Percentiles rank a stretch among this genome's conserved stretches.
Conservation (phyloP, 2,329 filamentous ascomycete genomes). For the Ophiostoma sp. region DNA sequence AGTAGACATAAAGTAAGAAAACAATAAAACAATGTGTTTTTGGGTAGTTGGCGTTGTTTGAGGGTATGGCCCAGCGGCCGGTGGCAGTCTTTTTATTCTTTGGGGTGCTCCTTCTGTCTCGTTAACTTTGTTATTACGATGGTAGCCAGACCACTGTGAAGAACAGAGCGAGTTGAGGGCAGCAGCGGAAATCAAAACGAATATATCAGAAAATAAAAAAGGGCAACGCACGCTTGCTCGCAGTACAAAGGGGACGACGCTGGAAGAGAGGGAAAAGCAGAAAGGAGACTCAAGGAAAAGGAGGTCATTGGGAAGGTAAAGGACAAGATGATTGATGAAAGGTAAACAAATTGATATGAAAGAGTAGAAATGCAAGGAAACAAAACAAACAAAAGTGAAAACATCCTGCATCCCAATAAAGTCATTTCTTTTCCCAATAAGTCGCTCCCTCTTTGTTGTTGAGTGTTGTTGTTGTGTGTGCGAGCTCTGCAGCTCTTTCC, state of each 20-base stretch:
- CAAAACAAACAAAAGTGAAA: not conserved
- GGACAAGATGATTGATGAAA: not conserved
- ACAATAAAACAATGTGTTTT: not conserved
- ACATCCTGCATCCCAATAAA: not conserved
- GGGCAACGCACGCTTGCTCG: not conserved
- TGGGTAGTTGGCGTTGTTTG: not conserved
- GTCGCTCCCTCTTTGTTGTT: not conserved
- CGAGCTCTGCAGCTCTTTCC: constrained; percentile 19
- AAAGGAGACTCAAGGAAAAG: not conserved
- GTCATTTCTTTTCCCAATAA: not conserved
- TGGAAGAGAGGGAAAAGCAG: not conserved
- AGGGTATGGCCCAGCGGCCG: constrained; percentile 21
- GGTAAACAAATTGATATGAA: not conserved
- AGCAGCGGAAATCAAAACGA: not conserved
- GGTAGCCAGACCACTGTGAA: constrained; percentile 25
- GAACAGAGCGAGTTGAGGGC: not conserved
- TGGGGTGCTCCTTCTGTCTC: not conserved
- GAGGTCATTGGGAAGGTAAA: no score
- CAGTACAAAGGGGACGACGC: not conserved
- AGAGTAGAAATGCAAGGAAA: not conserved
- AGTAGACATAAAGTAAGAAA: not conserved
- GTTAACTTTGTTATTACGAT: not conserved
- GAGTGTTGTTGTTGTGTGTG: not conserved
- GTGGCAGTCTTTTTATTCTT: constrained; percentile 17
- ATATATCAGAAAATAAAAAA: not conserved